Conservation (phyloP, 2,329 filamentous ascomycete species). For the Bipolaris bicolor region DNA sequence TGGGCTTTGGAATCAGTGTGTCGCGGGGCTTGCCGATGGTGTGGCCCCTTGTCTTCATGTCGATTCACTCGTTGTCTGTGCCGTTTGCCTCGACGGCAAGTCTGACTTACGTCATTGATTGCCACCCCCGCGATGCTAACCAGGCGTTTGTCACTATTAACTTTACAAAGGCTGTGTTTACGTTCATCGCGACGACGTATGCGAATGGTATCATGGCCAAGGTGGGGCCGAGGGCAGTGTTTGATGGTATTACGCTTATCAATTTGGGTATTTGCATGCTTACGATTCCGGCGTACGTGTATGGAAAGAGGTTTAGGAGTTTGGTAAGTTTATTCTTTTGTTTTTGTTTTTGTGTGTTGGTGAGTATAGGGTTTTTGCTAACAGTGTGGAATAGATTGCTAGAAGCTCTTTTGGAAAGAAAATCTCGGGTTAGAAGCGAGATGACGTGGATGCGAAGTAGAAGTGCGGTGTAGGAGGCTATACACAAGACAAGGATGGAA, state of each 20-base stretch:
- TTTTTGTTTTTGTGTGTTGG: background rate
- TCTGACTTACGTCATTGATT: conserved; percentile 53
- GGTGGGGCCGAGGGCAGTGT: conserved; percentile 65
- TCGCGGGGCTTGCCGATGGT: conserved; percentile 34
- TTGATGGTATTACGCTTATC: conserved; percentile 75
- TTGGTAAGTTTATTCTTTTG: conserved; percentile 2
- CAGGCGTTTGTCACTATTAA: conserved; percentile 53
- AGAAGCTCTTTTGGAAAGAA: conserved; percentile 30
- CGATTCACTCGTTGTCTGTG: conserved; percentile 46
- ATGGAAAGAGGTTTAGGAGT: conserved; percentile 44
- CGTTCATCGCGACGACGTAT: conserved; percentile 74
- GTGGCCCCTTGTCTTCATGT: conserved; percentile 46
- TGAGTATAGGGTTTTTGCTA: background rate
- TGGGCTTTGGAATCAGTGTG: conserved; percentile 51
- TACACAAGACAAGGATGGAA: background rate
- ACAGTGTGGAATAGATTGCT: conserved; percentile 16
- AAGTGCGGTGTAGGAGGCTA: background rate
- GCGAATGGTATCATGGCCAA: conserved; percentile 72
- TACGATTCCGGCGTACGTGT: conserved; percentile 69
- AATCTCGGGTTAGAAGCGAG: conserved; percentile 16
- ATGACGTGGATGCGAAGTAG: background rate
- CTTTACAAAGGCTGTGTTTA: conserved; percentile 50
- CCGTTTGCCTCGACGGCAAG: conserved; percentile 49
- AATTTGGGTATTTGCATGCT: conserved; percentile 74
- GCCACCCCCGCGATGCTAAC: conserved; percentile 49